Evolutionary conservation across 495 filamentous ascomycete species (phyloP), one percentile per base, ranked within the genome.

Genomic region (Podospora tetraspora): DNA sequence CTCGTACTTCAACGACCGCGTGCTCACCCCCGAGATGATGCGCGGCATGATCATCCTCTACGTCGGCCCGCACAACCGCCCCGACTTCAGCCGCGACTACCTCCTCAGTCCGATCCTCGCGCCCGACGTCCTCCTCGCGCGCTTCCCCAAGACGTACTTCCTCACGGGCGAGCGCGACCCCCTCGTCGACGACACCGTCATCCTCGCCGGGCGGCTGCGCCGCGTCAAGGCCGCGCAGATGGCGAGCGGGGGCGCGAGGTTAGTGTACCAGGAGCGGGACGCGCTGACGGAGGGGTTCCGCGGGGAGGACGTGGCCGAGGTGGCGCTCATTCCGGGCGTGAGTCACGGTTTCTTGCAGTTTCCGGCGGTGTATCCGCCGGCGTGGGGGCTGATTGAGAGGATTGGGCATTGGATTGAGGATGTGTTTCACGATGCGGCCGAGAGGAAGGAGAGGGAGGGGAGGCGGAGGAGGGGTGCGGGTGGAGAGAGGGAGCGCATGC

Each of bases 41-140:
- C 90, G 95, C 63, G 93, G 93, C 30, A 98, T 99, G 95, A 95
- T 99, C 67, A 97, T 99, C 77, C 85, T 99, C 23, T 99, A 99
- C 75, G 90, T 99, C 70, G 96, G 95, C 19, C 94, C 94, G 0
- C 88, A 97, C 75, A 90, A 93, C 79, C 88, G 93, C 1, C 95
- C 95, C 9, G 93, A 97, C 76, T 98, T 99, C 79, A 85, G 85
- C 29, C 93, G 91, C 11, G 96, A 99, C 77, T 97, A 91, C 77
- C 84, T 95, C 1, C 86, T 99, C 10, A 95, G 89, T 0, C 96
- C 95, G 1, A 88, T 97, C 21, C 84, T 97, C 4, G 93, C 95
- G 0, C 96, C 95, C 0, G 94, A 97, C 70, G 80, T 84, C 1
- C 81, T 98, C 3, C 85, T 99, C 3, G 86, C 90, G 30, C 80